Conservation (phyloP, 805 yeast species). For the Priceomyces haplophilus region DNA sequence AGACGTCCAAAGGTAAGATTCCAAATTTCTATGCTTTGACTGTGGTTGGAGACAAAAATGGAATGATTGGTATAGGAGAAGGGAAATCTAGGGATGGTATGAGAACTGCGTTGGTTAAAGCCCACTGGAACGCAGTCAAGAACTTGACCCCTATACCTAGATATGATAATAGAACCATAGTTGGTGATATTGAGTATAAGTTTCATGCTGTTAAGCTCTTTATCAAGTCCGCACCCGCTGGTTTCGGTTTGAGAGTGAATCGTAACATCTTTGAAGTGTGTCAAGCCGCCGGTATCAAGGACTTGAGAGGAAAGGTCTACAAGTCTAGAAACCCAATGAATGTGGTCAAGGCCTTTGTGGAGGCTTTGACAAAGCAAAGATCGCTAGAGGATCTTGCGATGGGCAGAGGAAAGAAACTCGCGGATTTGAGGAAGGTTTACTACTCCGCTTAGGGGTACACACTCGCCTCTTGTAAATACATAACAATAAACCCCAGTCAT, state of each 20-base stretch:
- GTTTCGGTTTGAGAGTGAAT: constrained; percentile 89
- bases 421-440: constrained; percentile 87
- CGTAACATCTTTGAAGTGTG: constrained; percentile 88
- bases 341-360: constrained; percentile 84
- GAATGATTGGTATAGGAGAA: constrained; percentile 93
- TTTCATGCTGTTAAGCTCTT: constrained; percentile 83
- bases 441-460: constrained; percentile 47
- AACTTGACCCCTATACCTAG: constrained; percentile 79
- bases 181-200: constrained; percentile 77
- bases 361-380: constrained; percentile 77
- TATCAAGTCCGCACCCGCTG: constrained; percentile 85
- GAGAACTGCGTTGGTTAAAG: constrained; percentile 72
- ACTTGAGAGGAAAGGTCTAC: constrained; percentile 85
- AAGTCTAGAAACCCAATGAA: constrained; percentile 94
- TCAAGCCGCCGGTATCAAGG: constrained; percentile 90
- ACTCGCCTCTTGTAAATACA: constrained; percentile 9
- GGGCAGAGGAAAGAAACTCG: constrained; percentile 91
- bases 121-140: constrained; percentile 92
- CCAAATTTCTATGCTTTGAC: constrained; percentile 78
- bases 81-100: constrained; percentile 83
- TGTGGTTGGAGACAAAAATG: constrained; percentile 89
- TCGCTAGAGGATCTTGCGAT: constrained; percentile 84
- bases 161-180: constrained; percentile 86
- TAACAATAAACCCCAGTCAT: background rate
- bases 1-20: constrained; percentile 89